Evolutionary conservation across 306 rosid genomes (phyloP), one percentile per base, ranked within the genome.

Genomic region (Ziziphus jujuba): DNA sequence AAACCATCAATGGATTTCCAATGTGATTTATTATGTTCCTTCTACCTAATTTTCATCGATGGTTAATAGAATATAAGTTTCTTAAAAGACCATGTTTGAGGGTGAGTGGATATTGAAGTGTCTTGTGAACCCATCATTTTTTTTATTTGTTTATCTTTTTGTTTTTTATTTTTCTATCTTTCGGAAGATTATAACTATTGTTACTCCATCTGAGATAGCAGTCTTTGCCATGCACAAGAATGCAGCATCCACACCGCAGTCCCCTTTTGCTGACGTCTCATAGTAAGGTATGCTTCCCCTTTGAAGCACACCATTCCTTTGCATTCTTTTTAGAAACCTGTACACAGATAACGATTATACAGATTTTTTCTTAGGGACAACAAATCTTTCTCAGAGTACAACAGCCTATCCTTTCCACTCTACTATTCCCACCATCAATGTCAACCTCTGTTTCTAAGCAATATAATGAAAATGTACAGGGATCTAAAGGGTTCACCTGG

Each of bases 301-400:
- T 92, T 64, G 98, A 85, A 73, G 87, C 71, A 61, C 96, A 91
- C 96, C 95, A 92, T 52, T 89, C 96, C 72, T 70, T 82, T 21
- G 98, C 98, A 75, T 87, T 92, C 85, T 92, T 92, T 84, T 92
- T 92, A 65, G 96, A 89, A 65, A 93, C 97, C 98, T 92, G 80
- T 20, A 77, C 6, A 69, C n/a, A n/a, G 40, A 72, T 28, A 34
- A 75, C 59, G 50, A 61, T 87, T 72, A 85, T 76, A 69, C 25
- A 19, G 56, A 60, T 35, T 52, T 50, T n/a, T n/a, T n/a, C n/a
- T 43, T 44, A 53, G 43, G 55, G 62, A 40, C 17, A 65, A 56
- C 21, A 20, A 72, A 51, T 61, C 17, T 45, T 1, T 33, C n/a
- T 61, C 34, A 58, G 45, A 25, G 19, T 15, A 44, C 66, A 48